These are phyloP conservation scores for Arthrobotrys sinensis DNA, from an alignment of 2,329 filamentous ascomycete genomes.

Conservation along the genomic window DNA sequence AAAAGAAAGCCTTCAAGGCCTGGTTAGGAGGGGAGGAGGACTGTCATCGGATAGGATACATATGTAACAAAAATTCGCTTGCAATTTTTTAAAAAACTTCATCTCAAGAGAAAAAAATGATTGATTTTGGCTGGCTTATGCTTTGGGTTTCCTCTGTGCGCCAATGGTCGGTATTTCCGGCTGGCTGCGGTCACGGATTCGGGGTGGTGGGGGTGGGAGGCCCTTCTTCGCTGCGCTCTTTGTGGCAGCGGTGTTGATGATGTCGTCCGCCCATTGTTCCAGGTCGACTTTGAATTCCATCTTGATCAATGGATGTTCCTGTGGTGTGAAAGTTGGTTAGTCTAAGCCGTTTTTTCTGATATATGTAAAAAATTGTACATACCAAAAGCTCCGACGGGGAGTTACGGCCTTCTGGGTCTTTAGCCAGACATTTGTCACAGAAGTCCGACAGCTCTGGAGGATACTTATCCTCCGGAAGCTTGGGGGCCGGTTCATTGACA, in stretches of 20 bases:
- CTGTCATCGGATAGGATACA: constrained; percentile 32
- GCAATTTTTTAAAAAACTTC: constrained; percentile 45
- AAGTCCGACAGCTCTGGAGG: constrained; percentile 95
- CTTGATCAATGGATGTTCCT: constrained; percentile 52
- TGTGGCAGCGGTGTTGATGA: constrained; percentile 52
- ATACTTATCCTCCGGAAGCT: constrained; percentile 96
- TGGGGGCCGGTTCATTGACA: constrained; percentile 94
- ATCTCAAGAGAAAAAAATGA: constrained; percentile 8
- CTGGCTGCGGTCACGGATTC: constrained; percentile 52
- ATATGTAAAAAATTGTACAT: background rate
- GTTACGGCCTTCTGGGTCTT: constrained; percentile 87
- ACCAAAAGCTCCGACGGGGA: constrained; percentile 90
- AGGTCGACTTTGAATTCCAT: constrained; percentile 48
- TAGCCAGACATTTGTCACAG: constrained; percentile 94
- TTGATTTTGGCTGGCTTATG: constrained; percentile 26
- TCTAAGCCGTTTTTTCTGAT: background rate
- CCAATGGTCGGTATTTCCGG: constrained; percentile 54
- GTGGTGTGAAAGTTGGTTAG: background rate
- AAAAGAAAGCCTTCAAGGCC: constrained; percentile 44
- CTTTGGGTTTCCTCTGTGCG: constrained; percentile 56
- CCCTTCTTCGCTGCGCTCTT: constrained; percentile 54
- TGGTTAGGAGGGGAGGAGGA: constrained; percentile 5
- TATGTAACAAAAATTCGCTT: constrained; percentile 54
- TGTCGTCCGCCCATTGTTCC: constrained; percentile 54
- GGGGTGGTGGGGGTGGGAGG: constrained; percentile 49